A percentile compares a stretch with the other conserved stretches of the same genome.
These are phyloP conservation scores for Tympanopsis confertula DNA, from an alignment of 2,329 filamentous ascomycete genomes.

Conservation along the genomic window DNA sequence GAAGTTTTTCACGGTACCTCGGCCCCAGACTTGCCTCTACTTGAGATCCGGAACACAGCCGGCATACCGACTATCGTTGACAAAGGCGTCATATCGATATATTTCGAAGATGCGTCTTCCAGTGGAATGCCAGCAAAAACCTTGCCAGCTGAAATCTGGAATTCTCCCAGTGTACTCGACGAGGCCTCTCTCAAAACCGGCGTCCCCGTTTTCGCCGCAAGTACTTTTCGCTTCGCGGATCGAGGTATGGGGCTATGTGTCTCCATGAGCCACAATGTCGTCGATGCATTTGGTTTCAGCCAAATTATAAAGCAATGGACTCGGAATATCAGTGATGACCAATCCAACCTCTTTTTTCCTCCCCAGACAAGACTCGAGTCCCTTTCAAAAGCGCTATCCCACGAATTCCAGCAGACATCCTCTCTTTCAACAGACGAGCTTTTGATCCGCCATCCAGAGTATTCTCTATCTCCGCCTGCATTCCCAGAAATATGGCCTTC, in stretches of 20 bases:
- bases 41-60: not conserved
- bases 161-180: not conserved
- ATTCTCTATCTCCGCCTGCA: not conserved
- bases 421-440: not conserved
- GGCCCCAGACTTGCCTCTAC: not conserved
- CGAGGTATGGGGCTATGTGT: not conserved
- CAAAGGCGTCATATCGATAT: not conserved
- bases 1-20: not conserved
- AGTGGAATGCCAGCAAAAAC: not conserved
- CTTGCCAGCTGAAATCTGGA: not conserved
- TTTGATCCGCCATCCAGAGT: not conserved
- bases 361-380: not conserved
- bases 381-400: not conserved
- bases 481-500: not conserved
- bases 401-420: not conserved
- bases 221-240: not conserved
- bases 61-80: not conserved
- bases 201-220: not conserved
- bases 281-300: not conserved
- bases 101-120: not conserved
- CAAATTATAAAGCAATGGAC: not conserved
- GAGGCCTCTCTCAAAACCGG: not conserved
- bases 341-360: not conserved
- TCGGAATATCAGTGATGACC: not conserved
- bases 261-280: not conserved